Base-by-base conservation (phyloP, 176 grass and related monocot genomes). In the Tillandsia fasciculata region DNA sequence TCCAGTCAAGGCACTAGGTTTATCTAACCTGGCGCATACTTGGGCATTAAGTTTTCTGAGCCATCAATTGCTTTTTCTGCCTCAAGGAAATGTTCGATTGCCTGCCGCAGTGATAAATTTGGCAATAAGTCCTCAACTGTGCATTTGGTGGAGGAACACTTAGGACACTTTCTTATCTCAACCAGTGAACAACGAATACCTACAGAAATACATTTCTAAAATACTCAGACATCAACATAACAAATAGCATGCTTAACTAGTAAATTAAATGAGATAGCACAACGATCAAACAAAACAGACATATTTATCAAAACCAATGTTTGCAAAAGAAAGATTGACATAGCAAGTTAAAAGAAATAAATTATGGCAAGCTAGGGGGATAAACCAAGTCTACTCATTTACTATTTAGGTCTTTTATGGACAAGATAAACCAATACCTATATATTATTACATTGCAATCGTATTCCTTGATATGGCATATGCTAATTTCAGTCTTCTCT, bases 101-200 rank as follows among this genome's bases (percentile, higher is more conserved):
- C 83, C 78, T 85, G 77, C 72, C 77, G 64, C 49, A 85, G 66
- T 72, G 83, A 85, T 47, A 85, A 74, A 80, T 85, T 85, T 72
- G 83, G 83, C 53, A 85, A 80, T 5, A 85, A 70, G 54, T 85
- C 83, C 26, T 76, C 50, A 68, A 76, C 28, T 51, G 67, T 67
- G 72, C 77, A 85, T 67, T 67, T 85, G 8, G 67, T 24, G 50
- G 83, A 85, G 63, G 77, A 85, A 59, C 83, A 85, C 70, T 76
- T 85, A 0, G 83, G 83, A 49, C 83, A 80, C 63, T 48, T 80
- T 80, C 67, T 75, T 52, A 69, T 66, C 33, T 76, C 77, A 76
- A 64, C 20, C 69, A 85, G 66, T 74, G 66, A 65, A 65, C 67
- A 80, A 70, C 72, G 17, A 47, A 85, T 80, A 68, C 83, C 83